Evolutionary conservation across 148 eudicot species (phyloP).

Genomic region (Pouteria glomerata): DNA sequence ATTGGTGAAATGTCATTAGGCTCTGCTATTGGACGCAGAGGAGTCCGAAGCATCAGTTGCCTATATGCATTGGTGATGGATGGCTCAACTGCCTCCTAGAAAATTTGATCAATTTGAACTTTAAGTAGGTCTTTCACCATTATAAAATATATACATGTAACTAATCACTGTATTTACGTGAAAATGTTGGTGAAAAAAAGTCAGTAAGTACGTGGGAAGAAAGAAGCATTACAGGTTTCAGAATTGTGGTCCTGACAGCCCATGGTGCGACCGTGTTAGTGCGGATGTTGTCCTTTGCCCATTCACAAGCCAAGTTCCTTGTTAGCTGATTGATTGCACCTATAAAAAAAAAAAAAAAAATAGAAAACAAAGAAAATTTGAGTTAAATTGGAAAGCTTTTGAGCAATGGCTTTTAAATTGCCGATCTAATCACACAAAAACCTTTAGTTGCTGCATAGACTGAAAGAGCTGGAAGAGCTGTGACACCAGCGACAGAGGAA

Average conservation of each 20-base stretch:
- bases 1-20: slow-evolving; percentile 36
- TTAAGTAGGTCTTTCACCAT: too few species aligned
- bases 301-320: slow-evolving; percentile 35
- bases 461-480: slow-evolving; percentile 24
- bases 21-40: slow-evolving; percentile 29
- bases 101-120: background rate
- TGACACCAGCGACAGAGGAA: slow-evolving; percentile 33
- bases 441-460: slow-evolving; percentile 40
- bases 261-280: slow-evolving; percentile 29
- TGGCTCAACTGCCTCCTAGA: slow-evolving; percentile 14
- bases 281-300: slow-evolving; percentile 36
- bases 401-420: background rate
- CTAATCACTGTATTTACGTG: too few species aligned
- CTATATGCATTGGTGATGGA: background rate
- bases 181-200: too few species aligned
- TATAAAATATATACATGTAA: too few species aligned
- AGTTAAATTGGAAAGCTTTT: background rate
- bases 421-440: background rate
- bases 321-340: slow-evolving; percentile 40
- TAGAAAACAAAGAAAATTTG: too few species aligned
- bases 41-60: slow-evolving; percentile 19
- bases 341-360: background rate
- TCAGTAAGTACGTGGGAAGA: too few species aligned
- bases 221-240: slow-evolving; percentile 9
- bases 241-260: slow-evolving; percentile 20